These are phyloP conservation scores for Penicillium polonicum DNA, from an alignment of 2,329 filamentous ascomycete species.

Conservation along the genomic window DNA sequence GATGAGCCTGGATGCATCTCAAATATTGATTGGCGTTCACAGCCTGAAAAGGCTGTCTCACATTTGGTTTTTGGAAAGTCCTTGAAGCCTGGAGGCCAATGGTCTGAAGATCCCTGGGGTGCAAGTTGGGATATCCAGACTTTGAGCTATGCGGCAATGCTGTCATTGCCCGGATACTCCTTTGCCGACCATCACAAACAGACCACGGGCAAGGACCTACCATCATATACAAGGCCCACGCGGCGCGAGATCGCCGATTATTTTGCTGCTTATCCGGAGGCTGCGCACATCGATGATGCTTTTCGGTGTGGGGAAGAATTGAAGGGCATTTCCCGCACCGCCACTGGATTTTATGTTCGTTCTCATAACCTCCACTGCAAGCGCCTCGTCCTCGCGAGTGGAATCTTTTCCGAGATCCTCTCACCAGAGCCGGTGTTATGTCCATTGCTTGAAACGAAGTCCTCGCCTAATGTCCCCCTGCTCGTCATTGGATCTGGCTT, in stretches of 20 bases:
- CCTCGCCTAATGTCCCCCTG: slow-evolving; percentile 40
- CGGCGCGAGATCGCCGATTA: slow-evolving; percentile 57
- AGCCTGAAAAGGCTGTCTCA: slow-evolving; percentile 51
- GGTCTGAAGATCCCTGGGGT: slow-evolving; percentile 55
- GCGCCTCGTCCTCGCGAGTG: slow-evolving; percentile 58
- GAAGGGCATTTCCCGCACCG: slow-evolving; percentile 45
- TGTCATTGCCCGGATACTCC: slow-evolving; percentile 60
- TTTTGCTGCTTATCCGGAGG: slow-evolving; percentile 53
- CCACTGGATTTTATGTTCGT: slow-evolving; percentile 50
- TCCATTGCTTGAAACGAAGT: slow-evolving; percentile 43
- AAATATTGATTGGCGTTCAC: slow-evolving; percentile 55
- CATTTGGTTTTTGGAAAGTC: slow-evolving; percentile 57
- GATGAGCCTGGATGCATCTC: slow-evolving; percentile 52
- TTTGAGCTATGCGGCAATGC: slow-evolving; percentile 61
- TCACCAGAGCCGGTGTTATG: slow-evolving; percentile 51
- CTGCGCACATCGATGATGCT: slow-evolving; percentile 52
- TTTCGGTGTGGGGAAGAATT: slow-evolving; percentile 47
- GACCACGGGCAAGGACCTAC: slow-evolving; percentile 42
- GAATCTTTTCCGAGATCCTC: slow-evolving; percentile 57
- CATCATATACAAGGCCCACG: slow-evolving; percentile 56
- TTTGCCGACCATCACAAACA: slow-evolving; percentile 54
- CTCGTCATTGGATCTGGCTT: slow-evolving; percentile 62
- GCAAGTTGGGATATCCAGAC: slow-evolving; percentile 59
- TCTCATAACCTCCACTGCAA: slow-evolving; percentile 56
- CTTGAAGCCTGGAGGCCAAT: slow-evolving; percentile 56